Conservation (phyloP, 306 rosid species). For the Macrotyloma uniflorum region DNA sequence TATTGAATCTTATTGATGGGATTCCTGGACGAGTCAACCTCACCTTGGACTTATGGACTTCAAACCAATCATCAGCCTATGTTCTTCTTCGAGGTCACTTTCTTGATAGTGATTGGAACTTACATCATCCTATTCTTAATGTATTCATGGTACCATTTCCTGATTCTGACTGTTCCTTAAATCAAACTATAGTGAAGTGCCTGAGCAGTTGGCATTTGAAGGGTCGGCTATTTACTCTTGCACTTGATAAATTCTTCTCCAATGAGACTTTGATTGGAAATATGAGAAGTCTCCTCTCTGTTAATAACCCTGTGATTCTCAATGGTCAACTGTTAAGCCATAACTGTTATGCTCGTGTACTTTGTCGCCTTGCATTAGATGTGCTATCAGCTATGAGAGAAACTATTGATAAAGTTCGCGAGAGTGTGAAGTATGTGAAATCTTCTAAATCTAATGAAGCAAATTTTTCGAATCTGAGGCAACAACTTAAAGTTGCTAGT, state of each 20-base stretch:
- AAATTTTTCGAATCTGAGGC: slow-evolving; percentile 62
- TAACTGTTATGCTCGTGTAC: slow-evolving; percentile 78
- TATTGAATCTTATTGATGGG: slow-evolving; percentile 60
- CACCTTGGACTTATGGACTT: slow-evolving; percentile 81
- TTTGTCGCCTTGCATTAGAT: slow-evolving; percentile 73
- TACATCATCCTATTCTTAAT: slow-evolving; percentile 76
- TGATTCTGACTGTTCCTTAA: slow-evolving; percentile 61
- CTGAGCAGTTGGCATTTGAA: slow-evolving; percentile 77
- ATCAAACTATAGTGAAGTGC: slow-evolving; percentile 63
- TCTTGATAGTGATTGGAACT: slow-evolving; percentile 81
- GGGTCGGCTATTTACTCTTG: slow-evolving; percentile 63
- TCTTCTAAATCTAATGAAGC: slow-evolving; percentile 64
- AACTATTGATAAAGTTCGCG: slow-evolving; percentile 67
- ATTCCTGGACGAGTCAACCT: slow-evolving; percentile 84
- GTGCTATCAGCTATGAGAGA: slow-evolving; percentile 58
- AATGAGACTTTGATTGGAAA: slow-evolving; percentile 58
- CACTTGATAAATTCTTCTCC: slow-evolving; percentile 65
- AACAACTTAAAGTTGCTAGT: slow-evolving; percentile 77
- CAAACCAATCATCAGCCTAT: slow-evolving; percentile 69
- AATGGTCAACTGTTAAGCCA: slow-evolving; percentile 73
- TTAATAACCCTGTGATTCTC: slow-evolving; percentile 68
- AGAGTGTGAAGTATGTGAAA: slow-evolving; percentile 75
- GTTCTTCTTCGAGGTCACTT: slow-evolving; percentile 82
- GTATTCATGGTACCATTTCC: slow-evolving; percentile 73
- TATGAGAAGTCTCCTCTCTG: slow-evolving; percentile 68